phyloP scores from a whole-genome alignment of 306 rosid genomes.

The Vigna trinervia region DNA sequence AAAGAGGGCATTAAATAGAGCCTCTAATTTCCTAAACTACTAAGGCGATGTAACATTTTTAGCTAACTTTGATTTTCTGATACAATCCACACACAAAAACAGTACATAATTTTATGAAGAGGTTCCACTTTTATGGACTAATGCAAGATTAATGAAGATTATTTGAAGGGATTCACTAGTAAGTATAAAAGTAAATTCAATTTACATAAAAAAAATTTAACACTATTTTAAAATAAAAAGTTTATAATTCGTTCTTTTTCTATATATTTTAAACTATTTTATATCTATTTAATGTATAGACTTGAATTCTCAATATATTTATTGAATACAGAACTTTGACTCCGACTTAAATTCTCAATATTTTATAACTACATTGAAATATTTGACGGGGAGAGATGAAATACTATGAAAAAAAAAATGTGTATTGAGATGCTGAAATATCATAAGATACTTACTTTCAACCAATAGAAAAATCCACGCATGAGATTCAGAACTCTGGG shows the following conservation, averaged over 20 bases:
- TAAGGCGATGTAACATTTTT: neutral
- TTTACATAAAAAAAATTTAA: too few species aligned
- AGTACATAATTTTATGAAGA: neutral
- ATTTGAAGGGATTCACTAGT: too few species aligned
- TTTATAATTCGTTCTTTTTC: too few species aligned
- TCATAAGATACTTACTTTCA: conserved; percentile 50
- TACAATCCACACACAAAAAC: neutral
- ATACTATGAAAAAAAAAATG: conserved; percentile 26
- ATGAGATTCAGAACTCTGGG: conserved; percentile 60
- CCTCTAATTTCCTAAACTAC: conserved; percentile 13
- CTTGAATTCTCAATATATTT: too few species aligned
- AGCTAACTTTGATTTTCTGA: neutral
- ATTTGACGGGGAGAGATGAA: neutral
- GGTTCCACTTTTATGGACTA: neutral
- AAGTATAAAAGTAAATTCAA: too few species aligned
- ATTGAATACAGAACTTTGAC: too few species aligned
- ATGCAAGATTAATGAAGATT: neutral
- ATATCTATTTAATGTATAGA: too few species aligned
- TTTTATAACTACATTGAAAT: too few species aligned
- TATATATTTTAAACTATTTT: too few species aligned
- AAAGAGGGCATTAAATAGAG: neutral
- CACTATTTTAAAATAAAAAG: too few species aligned
- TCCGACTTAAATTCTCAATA: too few species aligned
- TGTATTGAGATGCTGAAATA: conserved; percentile 21
- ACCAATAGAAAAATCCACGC: conserved; percentile 80